Conservation (phyloP, 1,139 yeast species). For the Protomyces macrosporus region DNA sequence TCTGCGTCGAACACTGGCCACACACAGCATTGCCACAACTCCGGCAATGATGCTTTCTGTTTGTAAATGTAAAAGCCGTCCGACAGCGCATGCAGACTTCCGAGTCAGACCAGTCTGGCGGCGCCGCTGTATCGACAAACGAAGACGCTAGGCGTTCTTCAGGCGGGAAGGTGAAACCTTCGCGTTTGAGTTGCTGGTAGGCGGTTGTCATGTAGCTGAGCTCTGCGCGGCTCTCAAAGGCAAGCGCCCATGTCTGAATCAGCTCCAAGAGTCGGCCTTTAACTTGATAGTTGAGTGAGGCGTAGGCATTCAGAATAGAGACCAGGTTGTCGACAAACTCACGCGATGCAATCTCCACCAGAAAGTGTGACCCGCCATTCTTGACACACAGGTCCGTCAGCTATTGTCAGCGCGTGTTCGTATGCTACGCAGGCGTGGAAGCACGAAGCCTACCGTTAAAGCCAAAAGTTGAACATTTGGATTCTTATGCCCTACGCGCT, state of each 20-base stretch:
- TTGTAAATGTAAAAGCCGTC: constrained; percentile 67
- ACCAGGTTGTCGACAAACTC: constrained; percentile 71
- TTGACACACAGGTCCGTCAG: constrained; percentile 82
- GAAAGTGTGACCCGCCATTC: constrained; percentile 84
- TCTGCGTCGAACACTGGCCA: constrained; percentile 71
- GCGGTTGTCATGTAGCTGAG: constrained; percentile 60
- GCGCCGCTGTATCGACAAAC: constrained; percentile 81
- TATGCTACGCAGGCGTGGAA: neutral
- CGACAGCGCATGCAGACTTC: constrained; percentile 96
- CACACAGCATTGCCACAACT: constrained; percentile 96
- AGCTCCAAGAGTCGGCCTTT: constrained; percentile 56
- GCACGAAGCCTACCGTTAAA: constrained; percentile 39
- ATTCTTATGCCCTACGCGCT: constrained; percentile 57
- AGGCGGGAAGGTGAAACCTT: constrained; percentile 64
- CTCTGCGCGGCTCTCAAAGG: constrained; percentile 66
- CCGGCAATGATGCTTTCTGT: constrained; percentile 92
- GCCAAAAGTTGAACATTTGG: constrained; percentile 75
- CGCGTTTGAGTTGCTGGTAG: constrained; percentile 55
- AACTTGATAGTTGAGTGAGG: constrained; percentile 48
- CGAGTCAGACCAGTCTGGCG: constrained; percentile 97
- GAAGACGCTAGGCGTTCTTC: constrained; percentile 42
- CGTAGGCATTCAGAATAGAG: constrained; percentile 38
- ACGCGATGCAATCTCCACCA: constrained; percentile 70
- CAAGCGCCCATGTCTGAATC: constrained; percentile 70
- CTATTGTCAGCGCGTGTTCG: constrained; percentile 34